Conservation (phyloP, 139 green algal genomes). For the Mesotaenium endlicherianum region DNA sequence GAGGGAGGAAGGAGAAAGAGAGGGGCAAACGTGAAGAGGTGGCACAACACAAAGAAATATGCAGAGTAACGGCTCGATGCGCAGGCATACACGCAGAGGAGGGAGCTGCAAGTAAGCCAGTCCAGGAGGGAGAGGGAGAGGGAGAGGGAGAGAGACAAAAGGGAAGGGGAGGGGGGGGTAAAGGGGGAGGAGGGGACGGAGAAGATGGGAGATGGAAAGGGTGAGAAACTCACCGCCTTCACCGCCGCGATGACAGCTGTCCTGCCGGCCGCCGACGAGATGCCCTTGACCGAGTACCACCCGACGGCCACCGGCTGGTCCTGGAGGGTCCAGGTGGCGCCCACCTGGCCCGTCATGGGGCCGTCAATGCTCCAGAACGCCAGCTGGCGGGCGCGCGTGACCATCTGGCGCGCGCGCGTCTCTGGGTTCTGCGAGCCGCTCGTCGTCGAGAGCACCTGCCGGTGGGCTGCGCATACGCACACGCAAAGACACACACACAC, state of each 20-base stretch:
- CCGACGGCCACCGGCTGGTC: background rate
- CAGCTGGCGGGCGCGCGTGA: too few relatives aligned
- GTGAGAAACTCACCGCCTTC: background rate
- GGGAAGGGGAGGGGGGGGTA: background rate
- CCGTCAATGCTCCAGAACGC: conserved; percentile 1
- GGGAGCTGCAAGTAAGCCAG: background rate
- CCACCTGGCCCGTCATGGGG: background rate
- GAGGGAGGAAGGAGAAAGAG: too few relatives aligned
- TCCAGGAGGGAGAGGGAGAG: background rate
- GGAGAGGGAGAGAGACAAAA: background rate
- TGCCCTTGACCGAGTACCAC: background rate
- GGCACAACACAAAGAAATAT: background rate
- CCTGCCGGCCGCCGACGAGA: background rate
- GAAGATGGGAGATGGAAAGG: background rate
- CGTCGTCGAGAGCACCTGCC: background rate
- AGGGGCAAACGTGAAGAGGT: too few relatives aligned
- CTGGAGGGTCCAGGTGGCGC: background rate
- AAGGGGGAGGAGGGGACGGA: background rate
- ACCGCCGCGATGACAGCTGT: background rate
- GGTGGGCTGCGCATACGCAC: background rate
- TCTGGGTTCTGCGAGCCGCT: too few relatives aligned
- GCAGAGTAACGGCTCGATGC: background rate
- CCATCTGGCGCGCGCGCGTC: too few relatives aligned
- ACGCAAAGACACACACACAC: background rate
- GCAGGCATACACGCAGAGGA: background rate